phyloP scores from a whole-genome alignment of 2,329 filamentous ascomycete genomes.

The Colletotrichum godetiae region DNA sequence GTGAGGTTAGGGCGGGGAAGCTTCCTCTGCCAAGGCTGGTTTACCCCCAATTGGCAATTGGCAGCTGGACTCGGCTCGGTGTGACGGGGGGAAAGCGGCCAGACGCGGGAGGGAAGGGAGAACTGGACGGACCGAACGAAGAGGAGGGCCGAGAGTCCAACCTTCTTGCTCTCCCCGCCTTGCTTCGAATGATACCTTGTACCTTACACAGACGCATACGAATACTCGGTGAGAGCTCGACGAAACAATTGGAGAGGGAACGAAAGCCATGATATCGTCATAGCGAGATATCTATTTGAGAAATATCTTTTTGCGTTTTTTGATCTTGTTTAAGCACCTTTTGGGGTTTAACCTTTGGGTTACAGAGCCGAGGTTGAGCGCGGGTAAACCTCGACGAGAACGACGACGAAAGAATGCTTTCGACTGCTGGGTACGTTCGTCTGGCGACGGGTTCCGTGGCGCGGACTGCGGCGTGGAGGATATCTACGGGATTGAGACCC shows the following conservation, averaged over 20 bases:
- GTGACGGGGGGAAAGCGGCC: not conserved
- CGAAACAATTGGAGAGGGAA: too few relatives aligned
- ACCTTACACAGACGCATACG: not conserved
- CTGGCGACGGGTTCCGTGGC: not conserved
- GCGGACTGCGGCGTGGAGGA: not conserved
- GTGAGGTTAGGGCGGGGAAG: not conserved
- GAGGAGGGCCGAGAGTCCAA: not conserved
- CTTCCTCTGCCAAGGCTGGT: conserved; percentile 23
- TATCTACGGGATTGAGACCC: not conserved
- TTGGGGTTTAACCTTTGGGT: not conserved
- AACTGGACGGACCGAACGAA: not conserved
- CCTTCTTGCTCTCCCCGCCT: not conserved
- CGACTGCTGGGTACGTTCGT: not conserved
- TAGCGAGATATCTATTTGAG: not conserved
- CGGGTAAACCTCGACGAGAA: not conserved
- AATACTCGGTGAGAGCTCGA: too few relatives aligned
- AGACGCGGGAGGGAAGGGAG: not conserved
- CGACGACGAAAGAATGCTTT: not conserved
- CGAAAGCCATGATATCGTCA: conserved; percentile 4
- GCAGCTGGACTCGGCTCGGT: not conserved
- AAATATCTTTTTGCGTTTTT: not conserved
- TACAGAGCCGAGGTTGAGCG: not conserved
- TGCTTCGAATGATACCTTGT: not conserved
- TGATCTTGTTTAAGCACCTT: too few relatives aligned
- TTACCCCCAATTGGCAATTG: conserved; percentile 1